These are phyloP conservation scores for Aspergillus thermomutatus DNA, from an alignment of 2,329 filamentous ascomycete species.

Conservation along the genomic window DNA sequence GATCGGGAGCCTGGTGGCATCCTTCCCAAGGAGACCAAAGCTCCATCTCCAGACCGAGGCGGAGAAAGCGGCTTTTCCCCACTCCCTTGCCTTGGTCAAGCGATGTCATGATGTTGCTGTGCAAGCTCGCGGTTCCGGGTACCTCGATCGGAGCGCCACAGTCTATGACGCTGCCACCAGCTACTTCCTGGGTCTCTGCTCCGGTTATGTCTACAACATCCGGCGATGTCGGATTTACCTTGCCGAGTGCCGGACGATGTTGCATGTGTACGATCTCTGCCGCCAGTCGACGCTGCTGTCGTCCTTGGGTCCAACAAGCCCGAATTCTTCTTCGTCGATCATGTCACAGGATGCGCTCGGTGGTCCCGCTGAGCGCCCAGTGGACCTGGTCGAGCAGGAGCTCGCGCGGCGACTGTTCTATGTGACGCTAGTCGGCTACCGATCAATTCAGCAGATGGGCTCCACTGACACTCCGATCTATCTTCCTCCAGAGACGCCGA, in stretches of 20 bases:
- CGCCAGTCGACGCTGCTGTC: constrained; percentile 17
- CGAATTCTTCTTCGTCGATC: constrained; percentile 20
- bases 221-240: constrained; percentile 41
- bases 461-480: constrained; percentile 67
- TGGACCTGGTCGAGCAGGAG: constrained; percentile 42
- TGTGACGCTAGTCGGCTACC: constrained; percentile 73
- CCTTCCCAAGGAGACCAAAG: constrained; percentile 44
- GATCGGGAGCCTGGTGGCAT: constrained; percentile 44
- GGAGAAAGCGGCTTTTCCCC: constrained; percentile 38
- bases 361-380: constrained; percentile 13
- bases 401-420: constrained; percentile 68
- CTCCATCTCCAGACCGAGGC: constrained; percentile 38
- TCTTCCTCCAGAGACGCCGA: constrained; percentile 72
- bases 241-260: constrained; percentile 42
- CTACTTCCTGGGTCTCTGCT: constrained; percentile 42
- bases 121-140: constrained; percentile 43
- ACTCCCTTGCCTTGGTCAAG: constrained; percentile 42
- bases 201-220: constrained; percentile 40
- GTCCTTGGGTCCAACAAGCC: constrained; percentile 19
- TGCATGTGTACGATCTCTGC: constrained; percentile 40
- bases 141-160: constrained; percentile 41
- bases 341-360: constrained; percentile 20
- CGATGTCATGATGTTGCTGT: constrained; percentile 43
- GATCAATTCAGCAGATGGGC: constrained; percentile 75
- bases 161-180: constrained; percentile 45